Evolutionary conservation across 345 rosid genomes (phyloP).

Genomic region (Populus tremula): DNA sequence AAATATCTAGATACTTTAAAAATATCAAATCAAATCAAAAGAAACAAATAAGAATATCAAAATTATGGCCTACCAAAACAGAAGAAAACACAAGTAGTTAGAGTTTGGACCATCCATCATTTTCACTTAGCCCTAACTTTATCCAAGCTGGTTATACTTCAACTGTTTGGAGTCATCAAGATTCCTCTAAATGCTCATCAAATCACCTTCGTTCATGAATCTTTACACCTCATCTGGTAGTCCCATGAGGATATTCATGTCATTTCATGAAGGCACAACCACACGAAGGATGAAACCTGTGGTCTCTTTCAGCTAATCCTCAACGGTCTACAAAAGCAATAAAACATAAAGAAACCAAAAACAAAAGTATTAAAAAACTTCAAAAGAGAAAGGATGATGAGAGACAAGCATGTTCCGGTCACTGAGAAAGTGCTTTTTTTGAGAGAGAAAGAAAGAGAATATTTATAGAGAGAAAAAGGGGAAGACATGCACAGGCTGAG

Average conservation of each 20-base stretch:
- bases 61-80: neutral
- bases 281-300: neutral
- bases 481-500: neutral
- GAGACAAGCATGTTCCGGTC: slow-evolving; percentile 39
- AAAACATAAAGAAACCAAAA: neutral
- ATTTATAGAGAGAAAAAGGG: slow-evolving; percentile 5
- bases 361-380: neutral
- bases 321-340: slow-evolving; percentile 25
- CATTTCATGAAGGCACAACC: slow-evolving; percentile 5
- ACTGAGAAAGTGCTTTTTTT: slow-evolving; percentile 15
- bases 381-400: neutral
- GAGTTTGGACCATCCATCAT: slow-evolving; percentile 12
- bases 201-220: neutral
- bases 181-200: neutral
- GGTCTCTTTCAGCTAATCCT: slow-evolving; percentile 23
- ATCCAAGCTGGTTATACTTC: neutral
- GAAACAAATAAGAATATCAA: neutral
- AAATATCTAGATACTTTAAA: neutral
- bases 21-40: neutral
- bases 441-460: slow-evolving; percentile 15
- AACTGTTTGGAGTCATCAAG: neutral
- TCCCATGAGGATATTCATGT: slow-evolving; percentile 10
- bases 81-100: neutral
- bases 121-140: slow-evolving; percentile 8
- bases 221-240: no score